Conservation (phyloP, 2,329 filamentous ascomycete species). For the Apiospora phragmitis region DNA sequence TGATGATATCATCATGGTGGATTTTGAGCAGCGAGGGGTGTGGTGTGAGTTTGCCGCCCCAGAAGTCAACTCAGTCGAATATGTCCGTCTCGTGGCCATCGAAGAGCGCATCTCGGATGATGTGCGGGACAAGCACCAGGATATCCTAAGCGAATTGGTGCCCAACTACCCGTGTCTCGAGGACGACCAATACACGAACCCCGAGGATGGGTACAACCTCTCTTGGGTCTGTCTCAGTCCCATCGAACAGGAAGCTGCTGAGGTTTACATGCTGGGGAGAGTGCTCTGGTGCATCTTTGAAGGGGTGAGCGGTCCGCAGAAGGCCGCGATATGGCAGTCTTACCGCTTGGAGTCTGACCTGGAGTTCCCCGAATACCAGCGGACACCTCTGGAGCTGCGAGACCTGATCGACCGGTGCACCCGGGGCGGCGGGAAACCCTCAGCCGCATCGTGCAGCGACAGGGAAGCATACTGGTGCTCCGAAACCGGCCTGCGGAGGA, state of each 20-base stretch:
- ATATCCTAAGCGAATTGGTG: slow-evolving; percentile 43
- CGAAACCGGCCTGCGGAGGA: slow-evolving; percentile 33
- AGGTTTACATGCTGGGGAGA: slow-evolving; percentile 64
- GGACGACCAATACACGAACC: slow-evolving; percentile 48
- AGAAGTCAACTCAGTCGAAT: slow-evolving; percentile 61
- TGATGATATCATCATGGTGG: slow-evolving; percentile 54
- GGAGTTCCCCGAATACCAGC: slow-evolving; percentile 54
- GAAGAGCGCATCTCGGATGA: slow-evolving; percentile 46
- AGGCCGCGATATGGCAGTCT: slow-evolving; percentile 58
- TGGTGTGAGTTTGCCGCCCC: slow-evolving; percentile 64
- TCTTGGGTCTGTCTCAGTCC: slow-evolving; percentile 55
- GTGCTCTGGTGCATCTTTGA: slow-evolving; percentile 65
- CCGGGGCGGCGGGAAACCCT: slow-evolving; percentile 44
- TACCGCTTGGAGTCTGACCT: slow-evolving; percentile 56
- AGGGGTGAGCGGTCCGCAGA: slow-evolving; percentile 57
- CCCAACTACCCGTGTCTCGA: slow-evolving; percentile 46
- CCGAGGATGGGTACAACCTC: slow-evolving; percentile 52
- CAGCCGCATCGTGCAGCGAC: slow-evolving; percentile 44
- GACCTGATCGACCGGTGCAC: slow-evolving; percentile 54
- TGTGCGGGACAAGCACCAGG: slow-evolving; percentile 41
- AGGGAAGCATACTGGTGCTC: slow-evolving; percentile 47
- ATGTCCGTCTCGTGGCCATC: slow-evolving; percentile 53
- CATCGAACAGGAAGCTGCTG: slow-evolving; percentile 55
- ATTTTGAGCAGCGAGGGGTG: slow-evolving; percentile 63
- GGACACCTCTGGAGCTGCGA: slow-evolving; percentile 47